These are phyloP conservation scores for Trametes hirsuta DNA, from an alignment of 1,284 basidiomycete species.

Conservation along the genomic window DNA sequence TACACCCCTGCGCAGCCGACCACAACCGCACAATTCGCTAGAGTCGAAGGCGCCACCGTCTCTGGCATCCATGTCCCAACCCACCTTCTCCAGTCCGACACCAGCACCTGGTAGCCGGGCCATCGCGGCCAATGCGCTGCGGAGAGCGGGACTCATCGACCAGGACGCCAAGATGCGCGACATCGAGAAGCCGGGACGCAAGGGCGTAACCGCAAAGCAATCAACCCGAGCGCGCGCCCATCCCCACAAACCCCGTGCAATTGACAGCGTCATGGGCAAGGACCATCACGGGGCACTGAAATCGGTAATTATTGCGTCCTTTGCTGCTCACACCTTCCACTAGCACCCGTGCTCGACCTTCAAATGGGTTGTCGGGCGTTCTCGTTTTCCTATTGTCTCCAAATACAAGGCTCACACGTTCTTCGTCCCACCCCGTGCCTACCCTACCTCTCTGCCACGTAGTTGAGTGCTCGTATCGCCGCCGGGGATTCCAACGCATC, in stretches of 20 bases:
- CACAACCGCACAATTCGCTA: slow-evolving; percentile 18
- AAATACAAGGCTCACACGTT: slow-evolving; percentile 45
- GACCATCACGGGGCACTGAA: slow-evolving; percentile 48
- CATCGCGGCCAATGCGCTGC: slow-evolving; percentile 61
- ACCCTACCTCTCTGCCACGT: slow-evolving; percentile 13
- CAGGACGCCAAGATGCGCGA: slow-evolving; percentile 74
- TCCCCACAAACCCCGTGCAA: slow-evolving; percentile 59
- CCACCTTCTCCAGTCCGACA: slow-evolving; percentile 51
- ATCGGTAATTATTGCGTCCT: slow-evolving; percentile 54
- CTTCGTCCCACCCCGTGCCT: slow-evolving; percentile 34
- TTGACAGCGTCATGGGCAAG: slow-evolving; percentile 55
- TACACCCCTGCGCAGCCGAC: slow-evolving; percentile 22
- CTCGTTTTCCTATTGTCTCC: slow-evolving; percentile 38
- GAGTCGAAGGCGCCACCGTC: slow-evolving; percentile 20
- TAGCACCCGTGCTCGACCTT: slow-evolving; percentile 32
- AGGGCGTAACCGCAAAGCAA: slow-evolving; percentile 52
- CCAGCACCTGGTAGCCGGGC: slow-evolving; percentile 52
- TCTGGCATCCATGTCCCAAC: slow-evolving; percentile 37
- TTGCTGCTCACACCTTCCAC: slow-evolving; percentile 34
- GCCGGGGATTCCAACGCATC: slow-evolving; percentile 53
- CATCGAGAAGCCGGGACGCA: slow-evolving; percentile 67
- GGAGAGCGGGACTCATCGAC: slow-evolving; percentile 73
- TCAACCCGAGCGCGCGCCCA: slow-evolving; percentile 59
- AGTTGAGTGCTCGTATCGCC: slow-evolving; percentile 40
- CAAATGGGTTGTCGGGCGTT: slow-evolving; percentile 31